Conservation (phyloP, 441 rosid genomes). For the Syzygium malaccense region DNA sequence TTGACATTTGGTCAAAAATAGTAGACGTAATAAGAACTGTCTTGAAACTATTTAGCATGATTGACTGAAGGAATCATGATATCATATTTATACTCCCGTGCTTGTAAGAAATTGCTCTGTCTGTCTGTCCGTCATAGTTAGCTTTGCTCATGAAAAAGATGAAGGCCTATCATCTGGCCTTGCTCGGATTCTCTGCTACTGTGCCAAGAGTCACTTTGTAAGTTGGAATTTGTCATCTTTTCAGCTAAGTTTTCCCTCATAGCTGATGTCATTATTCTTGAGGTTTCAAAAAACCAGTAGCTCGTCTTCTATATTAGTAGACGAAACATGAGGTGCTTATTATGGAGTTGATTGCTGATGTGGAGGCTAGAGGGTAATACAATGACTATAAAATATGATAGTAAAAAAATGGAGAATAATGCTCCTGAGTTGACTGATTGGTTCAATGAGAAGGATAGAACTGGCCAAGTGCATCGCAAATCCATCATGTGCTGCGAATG, state of each 20-base stretch:
- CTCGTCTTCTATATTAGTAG: not conserved
- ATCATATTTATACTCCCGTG: not conserved
- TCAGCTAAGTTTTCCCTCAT: not conserved
- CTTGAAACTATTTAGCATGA: not conserved
- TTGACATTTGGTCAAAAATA: not conserved
- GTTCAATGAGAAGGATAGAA: constrained; percentile 55
- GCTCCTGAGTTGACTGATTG: not conserved
- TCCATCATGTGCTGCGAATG: constrained; percentile 84
- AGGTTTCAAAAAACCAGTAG: not conserved
- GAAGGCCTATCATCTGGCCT: not conserved
- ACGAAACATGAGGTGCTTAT: not conserved
- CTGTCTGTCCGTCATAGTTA: not conserved
- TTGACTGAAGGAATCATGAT: not conserved
- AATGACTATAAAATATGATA: not conserved
- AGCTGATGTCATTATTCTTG: not conserved
- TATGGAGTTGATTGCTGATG: not conserved
- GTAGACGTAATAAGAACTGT: not conserved
- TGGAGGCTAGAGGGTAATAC: not conserved
- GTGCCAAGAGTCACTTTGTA: not conserved
- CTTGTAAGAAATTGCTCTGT: not conserved
- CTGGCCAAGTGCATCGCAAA: constrained; percentile 86
- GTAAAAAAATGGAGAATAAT: not conserved
- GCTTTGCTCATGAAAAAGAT: not conserved
- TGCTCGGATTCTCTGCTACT: not conserved
- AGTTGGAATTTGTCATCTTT: not conserved